A percentile compares a stretch with the other conserved stretches of the same genome.
Conservation (phyloP, 78 protist genomes). For the Dictyostelium citrinum region DNA sequence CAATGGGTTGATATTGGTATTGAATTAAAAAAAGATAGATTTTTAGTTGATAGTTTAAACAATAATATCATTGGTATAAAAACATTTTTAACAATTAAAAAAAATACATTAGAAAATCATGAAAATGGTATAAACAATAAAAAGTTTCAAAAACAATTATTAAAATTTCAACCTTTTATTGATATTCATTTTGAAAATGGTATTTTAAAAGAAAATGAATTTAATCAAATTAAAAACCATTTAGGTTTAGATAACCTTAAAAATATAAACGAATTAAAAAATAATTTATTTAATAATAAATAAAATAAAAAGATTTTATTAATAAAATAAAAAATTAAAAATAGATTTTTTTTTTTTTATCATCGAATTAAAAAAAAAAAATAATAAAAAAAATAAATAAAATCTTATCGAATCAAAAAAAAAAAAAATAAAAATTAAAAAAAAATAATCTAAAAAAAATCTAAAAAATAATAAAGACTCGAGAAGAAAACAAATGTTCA, state of each 20-base stretch:
- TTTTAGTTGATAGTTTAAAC: background rate
- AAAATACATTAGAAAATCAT: background rate
- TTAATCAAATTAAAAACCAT: background rate
- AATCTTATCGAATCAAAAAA: too few species aligned
- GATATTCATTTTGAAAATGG: constrained; percentile 22
- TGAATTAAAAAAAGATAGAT: constrained; percentile 53
- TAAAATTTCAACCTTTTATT: background rate
- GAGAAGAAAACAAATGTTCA: too few species aligned
- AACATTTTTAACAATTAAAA: background rate
- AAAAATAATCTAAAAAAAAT: too few species aligned
- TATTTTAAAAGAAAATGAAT: constrained; percentile 3
- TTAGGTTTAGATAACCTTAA: background rate
- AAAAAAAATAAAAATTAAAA: too few species aligned
- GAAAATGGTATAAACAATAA: background rate
- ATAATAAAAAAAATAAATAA: too few species aligned
- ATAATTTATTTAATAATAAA: background rate
- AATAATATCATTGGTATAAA: constrained; percentile 12
- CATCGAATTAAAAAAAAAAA: too few species aligned
- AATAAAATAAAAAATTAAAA: too few species aligned
- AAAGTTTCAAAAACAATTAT: background rate
- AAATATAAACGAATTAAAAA: background rate
- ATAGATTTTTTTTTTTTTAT: too few species aligned
- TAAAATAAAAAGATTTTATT: too few species aligned
- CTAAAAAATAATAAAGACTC: background rate
- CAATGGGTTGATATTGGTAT: constrained; percentile 26